These are phyloP conservation scores for Chrysopogon serrulatus DNA, from an alignment of 176 grass and related monocot genomes.

Conservation along the genomic window DNA sequence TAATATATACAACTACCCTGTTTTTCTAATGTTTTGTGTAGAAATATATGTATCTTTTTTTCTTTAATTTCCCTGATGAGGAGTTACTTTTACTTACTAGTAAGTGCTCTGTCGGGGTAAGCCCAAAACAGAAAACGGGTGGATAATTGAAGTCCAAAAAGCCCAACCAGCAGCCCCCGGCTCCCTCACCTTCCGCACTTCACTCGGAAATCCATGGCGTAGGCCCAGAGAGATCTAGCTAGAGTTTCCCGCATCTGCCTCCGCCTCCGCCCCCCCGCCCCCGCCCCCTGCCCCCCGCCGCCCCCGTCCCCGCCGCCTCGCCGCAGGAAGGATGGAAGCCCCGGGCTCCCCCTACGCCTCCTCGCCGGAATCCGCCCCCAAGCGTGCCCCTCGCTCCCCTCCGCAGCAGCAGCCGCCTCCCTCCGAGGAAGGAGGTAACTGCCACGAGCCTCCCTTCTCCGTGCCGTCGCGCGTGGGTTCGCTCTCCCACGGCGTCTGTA, in stretches of 20 bases:
- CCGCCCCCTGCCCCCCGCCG: background rate
- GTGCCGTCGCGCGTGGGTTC: background rate
- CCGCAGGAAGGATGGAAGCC: constrained; percentile 58
- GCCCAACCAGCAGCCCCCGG: background rate
- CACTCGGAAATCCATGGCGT: constrained; percentile 14
- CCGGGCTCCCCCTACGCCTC: constrained; percentile 82
- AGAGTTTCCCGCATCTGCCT: background rate
- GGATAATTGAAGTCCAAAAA: background rate
- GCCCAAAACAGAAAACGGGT: background rate
- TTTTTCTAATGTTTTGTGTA: too few species aligned
- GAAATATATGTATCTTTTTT: too few species aligned
- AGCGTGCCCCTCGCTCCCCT: constrained; percentile 59
- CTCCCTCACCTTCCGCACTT: background rate
- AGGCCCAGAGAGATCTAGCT: constrained; percentile 35
- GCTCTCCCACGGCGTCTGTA: background rate
- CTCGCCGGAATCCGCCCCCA: constrained; percentile 80
- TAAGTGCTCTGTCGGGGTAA: too few species aligned
- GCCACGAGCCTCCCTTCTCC: background rate
- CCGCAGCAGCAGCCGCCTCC: constrained; percentile 29
- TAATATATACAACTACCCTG: too few species aligned
- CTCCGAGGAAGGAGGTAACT: constrained; percentile 31
- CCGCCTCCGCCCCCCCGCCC: background rate
- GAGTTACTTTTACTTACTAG: too few species aligned
- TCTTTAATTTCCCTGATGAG: too few species aligned
- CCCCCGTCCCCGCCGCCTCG: background rate